Conservation (phyloP, 208 protist genomes). For the Kentomonas sorsogonicus region DNA sequence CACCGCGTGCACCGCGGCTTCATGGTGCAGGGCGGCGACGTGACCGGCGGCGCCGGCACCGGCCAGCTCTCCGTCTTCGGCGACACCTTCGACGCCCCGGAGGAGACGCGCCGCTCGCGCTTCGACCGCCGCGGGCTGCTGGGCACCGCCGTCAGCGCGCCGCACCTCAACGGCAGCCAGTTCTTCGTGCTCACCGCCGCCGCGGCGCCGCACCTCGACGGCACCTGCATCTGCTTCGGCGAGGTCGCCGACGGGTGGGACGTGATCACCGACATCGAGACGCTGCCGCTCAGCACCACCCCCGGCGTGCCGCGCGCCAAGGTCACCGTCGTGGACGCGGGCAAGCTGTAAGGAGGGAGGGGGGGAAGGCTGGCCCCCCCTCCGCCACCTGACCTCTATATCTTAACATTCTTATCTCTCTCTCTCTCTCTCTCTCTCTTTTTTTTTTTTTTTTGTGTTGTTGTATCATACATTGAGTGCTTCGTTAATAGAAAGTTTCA, state of each 20-base stretch:
- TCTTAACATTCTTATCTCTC: background rate
- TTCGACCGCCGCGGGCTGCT: conserved; percentile 86
- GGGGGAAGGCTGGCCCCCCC: background rate
- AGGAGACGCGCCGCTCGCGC: conserved; percentile 92
- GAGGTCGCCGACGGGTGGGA: conserved; percentile 80
- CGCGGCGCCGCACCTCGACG: conserved; percentile 71
- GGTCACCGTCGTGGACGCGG: conserved; percentile 64
- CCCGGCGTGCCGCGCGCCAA: conserved; percentile 37
- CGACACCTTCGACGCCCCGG: conserved; percentile 88
- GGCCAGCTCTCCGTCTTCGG: conserved; percentile 97
- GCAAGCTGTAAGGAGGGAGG: conserved; percentile 22
- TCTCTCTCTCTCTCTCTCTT: background rate
- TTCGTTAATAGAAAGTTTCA: conserved; percentile 4
- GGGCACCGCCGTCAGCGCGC: conserved; percentile 97
- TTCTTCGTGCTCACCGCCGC: conserved; percentile 88
- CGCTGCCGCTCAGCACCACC: conserved; percentile 26
- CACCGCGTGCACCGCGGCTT: conserved; percentile 92
- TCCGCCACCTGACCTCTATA: background rate
- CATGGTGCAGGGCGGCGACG: conserved; percentile 89
- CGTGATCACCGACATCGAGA: conserved; percentile 75
- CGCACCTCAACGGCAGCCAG: conserved; percentile 94
- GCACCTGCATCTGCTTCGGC: conserved; percentile 95
- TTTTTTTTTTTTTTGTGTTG: background rate
- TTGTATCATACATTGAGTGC: background rate
- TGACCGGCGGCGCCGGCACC: conserved; percentile 81